Evolutionary conservation across 768 basidiomycete genomes (phyloP), one percentile per base, ranked within the genome.

Genomic region (Mycena latifolia): DNA sequence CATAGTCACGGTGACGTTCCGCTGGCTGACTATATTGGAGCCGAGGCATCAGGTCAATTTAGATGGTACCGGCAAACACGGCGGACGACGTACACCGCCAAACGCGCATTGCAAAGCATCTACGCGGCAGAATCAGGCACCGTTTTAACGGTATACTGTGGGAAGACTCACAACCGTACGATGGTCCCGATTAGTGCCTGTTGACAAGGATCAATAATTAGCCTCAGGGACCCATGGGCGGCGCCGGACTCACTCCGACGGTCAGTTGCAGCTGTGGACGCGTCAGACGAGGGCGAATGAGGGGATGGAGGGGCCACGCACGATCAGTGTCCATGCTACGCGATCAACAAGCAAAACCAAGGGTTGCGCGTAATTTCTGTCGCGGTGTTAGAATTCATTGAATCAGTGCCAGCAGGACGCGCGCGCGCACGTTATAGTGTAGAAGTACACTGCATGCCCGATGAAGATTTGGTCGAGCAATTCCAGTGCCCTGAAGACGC

Each of bases 21-120:
- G 77, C 45, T 86, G 79, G 77, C 88, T 89, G 71, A 90, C 88
- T 89, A 64, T 31, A 57, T 52, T 10, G 31, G n/a, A n/a, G n/a
- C n/a, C n/a, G 55, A 53, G n/a, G 33, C 3, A 10, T 5, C 37
- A n/a, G n/a, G 24, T 20, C 10, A 43, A 48, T 14, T 27, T 29
- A 17, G 31, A 1, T 53, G 33, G 45, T 4, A 22, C 4, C n/a
- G 18, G 55, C 14, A 28, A 27, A 3, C 31, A 29, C 17, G n/a
- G 41, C 45, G 33, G 14, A 35, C 39, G 22, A 41, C 77, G 69
- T 74, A 89, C 88, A 90, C 75, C 87, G 76, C 87, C 87, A 90
- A 15, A 89, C 88, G 17, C 88, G 85, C 76, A 89, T 77, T 1
- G 86, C 80, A 63, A 88, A 90, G 53, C 82, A 81, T 41, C 88